Conservation (phyloP, 2,329 filamentous ascomycete genomes). For the Pseudophaeomoniella oleicola region DNA sequence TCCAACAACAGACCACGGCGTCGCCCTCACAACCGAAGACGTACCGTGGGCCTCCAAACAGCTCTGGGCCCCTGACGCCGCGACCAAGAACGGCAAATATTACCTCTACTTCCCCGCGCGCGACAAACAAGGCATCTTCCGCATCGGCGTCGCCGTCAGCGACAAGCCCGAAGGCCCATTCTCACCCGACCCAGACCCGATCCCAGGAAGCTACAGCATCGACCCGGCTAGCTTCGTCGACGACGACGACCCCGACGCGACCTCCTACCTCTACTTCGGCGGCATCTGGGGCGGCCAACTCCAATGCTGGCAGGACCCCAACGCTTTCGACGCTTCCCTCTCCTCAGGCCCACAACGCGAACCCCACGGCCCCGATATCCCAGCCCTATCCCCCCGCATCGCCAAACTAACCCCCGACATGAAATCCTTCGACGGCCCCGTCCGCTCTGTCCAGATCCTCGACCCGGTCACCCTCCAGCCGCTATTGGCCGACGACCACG, state of each 20-base stretch:
- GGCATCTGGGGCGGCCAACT: conserved; percentile 71
- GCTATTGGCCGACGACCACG: conserved; percentile 53
- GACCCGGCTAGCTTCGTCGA: conserved; percentile 66
- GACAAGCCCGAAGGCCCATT: conserved; percentile 57
- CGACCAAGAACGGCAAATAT: conserved; percentile 53
- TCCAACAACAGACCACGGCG: conserved; percentile 57
- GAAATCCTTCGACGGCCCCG: conserved; percentile 38
- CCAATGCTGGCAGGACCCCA: conserved; percentile 53
- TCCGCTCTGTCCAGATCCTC: conserved; percentile 49
- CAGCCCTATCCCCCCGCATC: conserved; percentile 52
- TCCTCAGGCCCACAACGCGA: conserved; percentile 46
- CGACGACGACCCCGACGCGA: conserved; percentile 50
- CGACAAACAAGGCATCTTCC: conserved; percentile 54
- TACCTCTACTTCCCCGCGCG: conserved; percentile 67
- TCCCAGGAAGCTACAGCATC: conserved; percentile 59
- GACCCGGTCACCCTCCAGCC: conserved; percentile 45
- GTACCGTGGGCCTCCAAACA: conserved; percentile 68
- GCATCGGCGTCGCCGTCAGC: conserved; percentile 56
- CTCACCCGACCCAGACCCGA: conserved; percentile 46
- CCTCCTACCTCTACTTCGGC: conserved; percentile 60
- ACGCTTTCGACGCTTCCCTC: conserved; percentile 42
- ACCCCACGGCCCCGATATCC: conserved; percentile 38
- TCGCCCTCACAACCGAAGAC: conserved; percentile 49
- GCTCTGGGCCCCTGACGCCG: conserved; percentile 68
- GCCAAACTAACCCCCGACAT: conserved; percentile 51